Evolutionary conservation across 2,329 filamentous ascomycete genomes (phyloP).

Genomic region (Nigrograna mackinnonii): DNA sequence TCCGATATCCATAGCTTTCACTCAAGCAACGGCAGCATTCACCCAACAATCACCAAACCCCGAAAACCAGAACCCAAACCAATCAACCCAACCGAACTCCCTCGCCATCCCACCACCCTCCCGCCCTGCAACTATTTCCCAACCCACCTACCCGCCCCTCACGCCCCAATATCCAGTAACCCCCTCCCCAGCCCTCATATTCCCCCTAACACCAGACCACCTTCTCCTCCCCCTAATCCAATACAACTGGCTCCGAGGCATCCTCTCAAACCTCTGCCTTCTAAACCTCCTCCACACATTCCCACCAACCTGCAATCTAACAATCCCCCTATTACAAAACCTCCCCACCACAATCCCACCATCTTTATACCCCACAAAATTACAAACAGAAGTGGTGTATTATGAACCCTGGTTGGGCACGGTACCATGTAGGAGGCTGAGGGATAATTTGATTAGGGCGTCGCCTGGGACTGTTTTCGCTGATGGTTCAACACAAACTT

Average conservation of each 20-base stretch:
- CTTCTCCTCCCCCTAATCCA: constrained; percentile 16
- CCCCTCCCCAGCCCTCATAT: too few relatives aligned
- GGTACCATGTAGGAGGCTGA: constrained; percentile 6
- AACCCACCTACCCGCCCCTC: too few relatives aligned
- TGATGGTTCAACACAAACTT: too few relatives aligned
- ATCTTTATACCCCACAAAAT: constrained; percentile 6
- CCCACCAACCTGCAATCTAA: constrained; percentile 2
- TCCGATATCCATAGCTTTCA: background rate
- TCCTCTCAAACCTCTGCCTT: constrained; percentile 2
- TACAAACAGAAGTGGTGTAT: constrained; percentile 6
- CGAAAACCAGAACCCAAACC: too few relatives aligned
- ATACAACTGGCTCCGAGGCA: constrained; percentile 14
- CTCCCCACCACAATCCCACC: constrained; percentile 5
- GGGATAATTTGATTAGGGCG: constrained; percentile 13
- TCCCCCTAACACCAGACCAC: constrained; percentile 16
- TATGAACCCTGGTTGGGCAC: constrained; percentile 13
- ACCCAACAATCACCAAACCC: background rate
- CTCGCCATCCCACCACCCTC: background rate
- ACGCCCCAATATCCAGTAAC: too few relatives aligned
- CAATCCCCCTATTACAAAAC: constrained; percentile 6
- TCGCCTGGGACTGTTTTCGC: too few relatives aligned
- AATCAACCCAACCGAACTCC: background rate
- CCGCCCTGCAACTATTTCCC: too few relatives aligned
- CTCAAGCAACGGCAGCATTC: background rate
- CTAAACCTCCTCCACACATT: constrained; percentile 3